Base-by-base conservation (phyloP, 2,329 filamentous ascomycete genomes). In the Colletotrichum paranaense region DNA sequence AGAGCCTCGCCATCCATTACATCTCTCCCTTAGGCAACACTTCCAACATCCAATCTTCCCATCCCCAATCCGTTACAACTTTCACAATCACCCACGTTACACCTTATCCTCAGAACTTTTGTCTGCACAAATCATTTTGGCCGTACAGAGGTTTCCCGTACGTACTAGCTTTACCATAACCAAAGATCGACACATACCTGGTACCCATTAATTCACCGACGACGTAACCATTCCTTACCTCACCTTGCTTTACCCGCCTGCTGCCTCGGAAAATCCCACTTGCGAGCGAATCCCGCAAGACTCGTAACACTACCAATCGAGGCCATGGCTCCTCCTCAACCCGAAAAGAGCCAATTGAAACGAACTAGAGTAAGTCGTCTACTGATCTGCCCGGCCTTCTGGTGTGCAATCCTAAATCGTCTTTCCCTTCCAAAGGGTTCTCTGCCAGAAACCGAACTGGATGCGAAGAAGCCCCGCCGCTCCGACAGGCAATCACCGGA, bases 281-380 rank as follows among this genome's bases (percentile, higher is more conserved):
- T 26, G 24, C 66, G 38, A 42, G 55, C 28, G 55, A 62, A 58
- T 49, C 49, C 12, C 32, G 52, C 68, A 55, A 59, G 49, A 56
- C 42, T 32, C 35, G 32, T 42, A 62, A n/a, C 49, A 22, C 30
- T 24, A 62, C 32, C 32, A 26, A 30, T 46, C 59, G 67, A 73
- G 63, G 71, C 74, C 76, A 91, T 91, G 90, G 85, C 90, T 83
- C 87, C 91, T 83, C 85, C 91, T 83, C 85, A 87, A 78, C 82
- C 84, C 76, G 93, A 97, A 84, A 94, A 94, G 86, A 95, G 92
- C 86, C 93, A 94, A 85, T 91, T 97, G 86, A 97, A 97, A 88
- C 92, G 95, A 81, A 90, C 87, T 78, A 90, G 92, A 83, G 94
- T 97, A 87, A 81, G 90, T 81, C 74, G 77, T 72, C 67, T 64